These are phyloP conservation scores for Calonectria pseudoreteaudii DNA, from an alignment of 2,329 filamentous ascomycete species.

Conservation along the genomic window DNA sequence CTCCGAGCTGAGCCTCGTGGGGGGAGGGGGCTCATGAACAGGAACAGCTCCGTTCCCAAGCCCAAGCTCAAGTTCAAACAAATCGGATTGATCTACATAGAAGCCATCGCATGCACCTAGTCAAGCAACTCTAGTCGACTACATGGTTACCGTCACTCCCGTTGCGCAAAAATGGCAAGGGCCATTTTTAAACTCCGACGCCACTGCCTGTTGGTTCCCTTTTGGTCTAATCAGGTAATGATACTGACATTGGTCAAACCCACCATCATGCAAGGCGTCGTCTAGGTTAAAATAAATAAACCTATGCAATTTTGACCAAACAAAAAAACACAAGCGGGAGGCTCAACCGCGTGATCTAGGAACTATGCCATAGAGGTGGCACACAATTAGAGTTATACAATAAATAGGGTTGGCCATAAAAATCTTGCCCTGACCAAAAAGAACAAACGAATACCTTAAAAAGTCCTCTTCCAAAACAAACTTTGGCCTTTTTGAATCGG, in stretches of 20 bases:
- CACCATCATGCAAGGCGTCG: not conserved
- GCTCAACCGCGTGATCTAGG: too few relatives aligned
- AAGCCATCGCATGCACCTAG: not conserved
- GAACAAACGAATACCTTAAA: too few relatives aligned
- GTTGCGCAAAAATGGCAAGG: not conserved
- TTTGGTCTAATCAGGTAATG: not conserved
- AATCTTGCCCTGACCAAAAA: too few relatives aligned
- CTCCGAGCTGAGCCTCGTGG: not conserved
- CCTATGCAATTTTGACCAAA: too few relatives aligned
- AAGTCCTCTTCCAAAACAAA: too few relatives aligned
- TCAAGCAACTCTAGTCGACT: not conserved
- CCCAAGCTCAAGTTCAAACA: not conserved
- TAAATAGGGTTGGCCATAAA: too few relatives aligned
- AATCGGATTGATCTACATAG: not conserved
- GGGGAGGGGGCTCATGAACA: too few relatives aligned
- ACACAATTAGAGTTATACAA: too few relatives aligned
- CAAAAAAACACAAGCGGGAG: too few relatives aligned
- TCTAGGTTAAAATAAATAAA: not conserved
- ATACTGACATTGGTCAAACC: not conserved
- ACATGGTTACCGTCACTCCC: not conserved
- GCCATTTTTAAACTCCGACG: not conserved
- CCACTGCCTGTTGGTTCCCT: not conserved
- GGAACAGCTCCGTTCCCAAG: not conserved
- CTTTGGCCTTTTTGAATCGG: too few relatives aligned
- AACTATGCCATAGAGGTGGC: too few relatives aligned